Percentiles rank a stretch among this genome's conserved stretches.
Conservation (phyloP, 1,284 basidiomycete genomes). For the Fomitiporia mediterranea region DNA sequence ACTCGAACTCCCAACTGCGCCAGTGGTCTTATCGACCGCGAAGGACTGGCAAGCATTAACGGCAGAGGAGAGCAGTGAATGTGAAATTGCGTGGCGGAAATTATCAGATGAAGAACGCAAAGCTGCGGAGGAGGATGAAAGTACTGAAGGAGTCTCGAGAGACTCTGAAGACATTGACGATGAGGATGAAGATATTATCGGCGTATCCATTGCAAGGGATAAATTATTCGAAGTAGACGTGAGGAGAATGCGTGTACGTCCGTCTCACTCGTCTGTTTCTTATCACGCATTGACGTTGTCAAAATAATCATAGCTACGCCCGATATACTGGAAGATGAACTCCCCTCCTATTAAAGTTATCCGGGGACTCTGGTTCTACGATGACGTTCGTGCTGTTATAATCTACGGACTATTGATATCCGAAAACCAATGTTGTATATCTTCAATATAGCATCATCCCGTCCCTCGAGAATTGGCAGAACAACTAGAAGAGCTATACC, state of each 20-base stretch:
- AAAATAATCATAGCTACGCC: constrained; percentile 34
- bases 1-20: constrained; percentile 25
- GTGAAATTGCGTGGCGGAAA: constrained; percentile 24
- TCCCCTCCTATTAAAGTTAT: constrained; percentile 40
- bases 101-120: constrained; percentile 27
- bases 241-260: constrained; percentile 27
- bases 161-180: constrained; percentile 21
- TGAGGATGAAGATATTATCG: constrained; percentile 23
- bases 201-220: constrained; percentile 27
- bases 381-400: constrained; percentile 33
- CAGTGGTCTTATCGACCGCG: constrained; percentile 14
- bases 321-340: constrained; percentile 47
- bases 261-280: not conserved
- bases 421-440: not conserved
- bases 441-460: constrained; percentile 24
- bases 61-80: constrained; percentile 18
- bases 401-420: not conserved
- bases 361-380: constrained; percentile 46
- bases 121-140: constrained; percentile 20
- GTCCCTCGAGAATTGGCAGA: constrained; percentile 39
- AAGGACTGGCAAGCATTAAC: constrained; percentile 21
- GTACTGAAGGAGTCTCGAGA: constrained; percentile 5
- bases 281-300: constrained; percentile 13
- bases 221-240: constrained; percentile 31
- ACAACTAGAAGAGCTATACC: constrained; percentile 33